Evolutionary conservation across 345 rosid genomes (phyloP).

Genomic region (Citrus maxima): DNA sequence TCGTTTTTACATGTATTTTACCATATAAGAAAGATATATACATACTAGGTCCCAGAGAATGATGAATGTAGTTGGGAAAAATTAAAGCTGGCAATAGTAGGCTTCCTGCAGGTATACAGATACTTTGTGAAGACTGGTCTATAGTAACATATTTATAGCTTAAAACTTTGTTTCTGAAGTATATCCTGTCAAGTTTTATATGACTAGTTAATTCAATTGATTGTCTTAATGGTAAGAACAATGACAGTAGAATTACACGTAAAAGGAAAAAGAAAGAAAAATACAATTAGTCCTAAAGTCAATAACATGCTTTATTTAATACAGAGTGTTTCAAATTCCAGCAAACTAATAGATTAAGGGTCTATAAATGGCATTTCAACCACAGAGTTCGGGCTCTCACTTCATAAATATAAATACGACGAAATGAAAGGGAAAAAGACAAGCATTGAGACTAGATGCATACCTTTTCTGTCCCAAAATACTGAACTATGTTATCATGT

Average conservation of each 20-base stretch:
- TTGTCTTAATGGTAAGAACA: background rate
- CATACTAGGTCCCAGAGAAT: background rate
- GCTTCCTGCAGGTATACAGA: background rate
- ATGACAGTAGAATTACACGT: background rate
- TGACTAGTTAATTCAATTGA: background rate
- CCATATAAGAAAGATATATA: background rate
- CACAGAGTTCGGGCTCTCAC: background rate
- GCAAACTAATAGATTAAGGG: background rate
- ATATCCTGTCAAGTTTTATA: background rate
- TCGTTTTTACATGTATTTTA: background rate
- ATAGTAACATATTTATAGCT: background rate
- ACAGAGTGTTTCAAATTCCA: background rate
- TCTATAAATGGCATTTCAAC: background rate
- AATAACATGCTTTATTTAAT: background rate
- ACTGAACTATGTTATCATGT: slow-evolving; percentile 80
- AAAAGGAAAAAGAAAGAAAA: background rate
- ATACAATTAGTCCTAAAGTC: background rate
- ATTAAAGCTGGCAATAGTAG: background rate
- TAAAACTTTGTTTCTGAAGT: background rate
- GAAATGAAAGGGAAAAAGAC: background rate
- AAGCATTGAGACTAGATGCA: background rate
- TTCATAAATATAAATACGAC: background rate
- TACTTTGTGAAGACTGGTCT: too few relatives aligned
- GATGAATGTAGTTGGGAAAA: background rate
- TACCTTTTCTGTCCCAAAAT: slow-evolving; percentile 80